A percentile compares a stretch with the other conserved stretches of the same genome.
These are phyloP conservation scores for Cryptosporidium meleagridis DNA, from an alignment of 169 alveolate genomes.

Conservation along the genomic window DNA sequence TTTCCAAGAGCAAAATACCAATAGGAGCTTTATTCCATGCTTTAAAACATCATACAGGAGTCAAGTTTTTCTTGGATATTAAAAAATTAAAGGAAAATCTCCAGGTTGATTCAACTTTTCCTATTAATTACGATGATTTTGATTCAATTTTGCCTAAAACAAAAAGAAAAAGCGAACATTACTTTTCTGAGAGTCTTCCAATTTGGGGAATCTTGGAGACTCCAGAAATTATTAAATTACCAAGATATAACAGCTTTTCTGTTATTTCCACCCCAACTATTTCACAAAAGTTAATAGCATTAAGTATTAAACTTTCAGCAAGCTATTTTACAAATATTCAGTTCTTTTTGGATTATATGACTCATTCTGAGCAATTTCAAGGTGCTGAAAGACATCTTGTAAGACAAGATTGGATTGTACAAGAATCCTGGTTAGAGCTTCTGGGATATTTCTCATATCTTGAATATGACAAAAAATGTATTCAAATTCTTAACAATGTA, in stretches of 20 bases:
- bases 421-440: slow-evolving; percentile 67
- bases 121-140: slow-evolving; percentile 61
- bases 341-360: slow-evolving; percentile 45
- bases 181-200: slow-evolving; percentile 70
- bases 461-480: slow-evolving; percentile 25
- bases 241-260: slow-evolving; percentile 68
- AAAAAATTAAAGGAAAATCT: slow-evolving; percentile 43
- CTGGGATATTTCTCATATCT: slow-evolving; percentile 47
- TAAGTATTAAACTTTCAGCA: slow-evolving; percentile 68
- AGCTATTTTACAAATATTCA: slow-evolving; percentile 55
- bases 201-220: slow-evolving; percentile 64
- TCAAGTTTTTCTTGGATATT: slow-evolving; percentile 43
- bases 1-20: slow-evolving; percentile 50
- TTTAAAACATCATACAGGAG: slow-evolving; percentile 57
- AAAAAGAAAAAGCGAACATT: slow-evolving; percentile 38
- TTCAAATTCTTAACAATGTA: background rate
- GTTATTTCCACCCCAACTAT: slow-evolving; percentile 71
- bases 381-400: slow-evolving; percentile 68
- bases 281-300: slow-evolving; percentile 61
- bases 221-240: slow-evolving; percentile 59
- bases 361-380: slow-evolving; percentile 36
- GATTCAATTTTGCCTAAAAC: slow-evolving; percentile 28
- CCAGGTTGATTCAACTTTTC: slow-evolving; percentile 37
- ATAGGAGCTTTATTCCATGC: slow-evolving; percentile 46
- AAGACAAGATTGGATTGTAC: slow-evolving; percentile 71